Base-by-base conservation (phyloP, 1,139 yeast species). In the Lodderomyces elongisporus region DNA sequence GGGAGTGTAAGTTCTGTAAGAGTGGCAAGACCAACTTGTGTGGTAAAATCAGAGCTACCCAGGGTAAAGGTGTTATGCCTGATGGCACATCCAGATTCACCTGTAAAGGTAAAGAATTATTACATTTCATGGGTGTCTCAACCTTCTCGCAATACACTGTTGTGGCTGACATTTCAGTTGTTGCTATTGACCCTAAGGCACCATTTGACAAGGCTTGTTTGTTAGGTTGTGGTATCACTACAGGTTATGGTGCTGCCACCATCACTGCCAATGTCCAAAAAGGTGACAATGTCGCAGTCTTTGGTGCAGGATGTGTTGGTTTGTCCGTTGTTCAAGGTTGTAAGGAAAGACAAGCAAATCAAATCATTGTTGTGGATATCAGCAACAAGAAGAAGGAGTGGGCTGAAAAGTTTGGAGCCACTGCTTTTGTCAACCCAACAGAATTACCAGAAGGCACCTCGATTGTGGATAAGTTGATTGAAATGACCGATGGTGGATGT, bases 241-340 rank as follows among this genome's bases (percentile, higher is more conserved):
- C 98, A 35, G 98, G 98, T 44, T 87, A 85, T 58, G 98, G 98
- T 60, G 96, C 98, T 35, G 98, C 96, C 35, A 76, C 85, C 48
- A 84, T 85, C 65, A 85, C 96, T 35, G 98, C 97, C 44, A 74
- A 89, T 51, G 93, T 91, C 39, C 82, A 84, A 59, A 73, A 78
- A 58, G 96, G 96, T 48, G 96, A 91, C 57, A 87, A 84, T 42
- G 88, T 91, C 40, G 98, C 96, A 30, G 85, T 91, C 31, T 91
- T 93, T 53, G 98, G 98, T 58, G 94, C 95, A 42, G 98, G 98
- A 40, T 84, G 95, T 56, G 96, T 91, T 40, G 98, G 98, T 41
- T 74, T 93, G 49, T 82, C 96, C 10, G 97, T 87, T 27, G 87
- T 89, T 33, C 96, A 89, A 65, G 98, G 98, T 57, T 96, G 96